Evolutionary conservation across 208 protist species (phyloP).

Genomic region (Trypanosoma grayi): DNA sequence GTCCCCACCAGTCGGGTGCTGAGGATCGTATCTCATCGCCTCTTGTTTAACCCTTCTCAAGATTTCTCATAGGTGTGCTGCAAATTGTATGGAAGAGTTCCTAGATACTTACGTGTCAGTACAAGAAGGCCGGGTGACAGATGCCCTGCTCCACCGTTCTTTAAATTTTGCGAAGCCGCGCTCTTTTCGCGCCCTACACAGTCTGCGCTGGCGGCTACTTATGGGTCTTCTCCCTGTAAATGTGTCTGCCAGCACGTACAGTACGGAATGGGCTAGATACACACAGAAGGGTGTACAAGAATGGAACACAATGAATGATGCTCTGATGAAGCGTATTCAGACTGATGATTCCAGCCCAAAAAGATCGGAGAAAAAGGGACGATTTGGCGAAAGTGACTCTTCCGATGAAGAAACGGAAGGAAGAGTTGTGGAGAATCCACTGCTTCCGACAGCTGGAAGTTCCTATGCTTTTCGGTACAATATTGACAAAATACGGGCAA

Average conservation of each 20-base stretch:
- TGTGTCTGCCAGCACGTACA: conserved; percentile 5
- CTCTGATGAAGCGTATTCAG: conserved; percentile 2
- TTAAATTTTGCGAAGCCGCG: conserved; percentile 22
- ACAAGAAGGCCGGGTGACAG: background rate
- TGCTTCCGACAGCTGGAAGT: conserved; percentile 44
- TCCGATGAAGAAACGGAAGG: conserved; percentile 19
- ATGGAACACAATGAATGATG: conserved; percentile 15
- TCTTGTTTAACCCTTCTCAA: background rate
- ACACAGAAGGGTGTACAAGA: conserved; percentile 1
- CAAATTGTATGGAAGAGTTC: conserved; percentile 24
- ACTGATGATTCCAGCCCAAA: background rate
- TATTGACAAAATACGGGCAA: conserved; percentile 34
- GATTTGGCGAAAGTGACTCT: conserved; percentile 23
- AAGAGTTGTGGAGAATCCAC: conserved; percentile 43
- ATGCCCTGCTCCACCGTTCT: conserved; percentile 13
- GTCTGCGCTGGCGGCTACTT: conserved; percentile 26
- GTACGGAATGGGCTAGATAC: conserved; percentile 7
- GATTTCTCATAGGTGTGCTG: background rate
- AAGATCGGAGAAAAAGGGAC: background rate
- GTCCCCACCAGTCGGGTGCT: no score
- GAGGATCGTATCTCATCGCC: no score
- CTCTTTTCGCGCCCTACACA: conserved; percentile 14
- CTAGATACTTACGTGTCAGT: conserved; percentile 8
- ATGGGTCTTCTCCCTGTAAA: conserved; percentile 22
- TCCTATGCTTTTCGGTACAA: conserved; percentile 61